These are phyloP conservation scores for Benincasa hispida DNA, from an alignment of 306 rosid genomes.

Conservation along the genomic window DNA sequence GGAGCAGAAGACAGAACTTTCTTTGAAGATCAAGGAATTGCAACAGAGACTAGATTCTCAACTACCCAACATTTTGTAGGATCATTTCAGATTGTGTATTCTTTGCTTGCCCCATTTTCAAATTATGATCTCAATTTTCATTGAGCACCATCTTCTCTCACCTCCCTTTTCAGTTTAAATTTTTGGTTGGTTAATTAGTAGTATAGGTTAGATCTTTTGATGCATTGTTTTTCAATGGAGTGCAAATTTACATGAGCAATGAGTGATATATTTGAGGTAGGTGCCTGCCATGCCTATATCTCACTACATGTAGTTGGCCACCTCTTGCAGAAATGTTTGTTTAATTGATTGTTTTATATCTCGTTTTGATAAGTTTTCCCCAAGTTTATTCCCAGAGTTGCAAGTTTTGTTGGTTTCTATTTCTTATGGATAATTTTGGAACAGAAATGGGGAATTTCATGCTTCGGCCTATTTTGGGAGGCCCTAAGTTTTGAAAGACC, in stretches of 20 bases:
- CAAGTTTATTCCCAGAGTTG: not conserved
- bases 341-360: not conserved
- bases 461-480: no score
- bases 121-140: slow-evolving; percentile 15
- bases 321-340: not conserved
- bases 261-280: slow-evolving; percentile 1
- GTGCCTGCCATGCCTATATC: not conserved
- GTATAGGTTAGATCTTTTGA: slow-evolving; percentile 19
- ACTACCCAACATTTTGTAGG: slow-evolving; percentile 86
- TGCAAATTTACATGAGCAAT: not conserved
- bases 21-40: slow-evolving; percentile 62
- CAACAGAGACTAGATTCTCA: slow-evolving; percentile 86
- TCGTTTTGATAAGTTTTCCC: not conserved
- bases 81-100: slow-evolving; percentile 43
- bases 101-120: slow-evolving; percentile 22
- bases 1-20: slow-evolving; percentile 76
- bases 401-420: not conserved
- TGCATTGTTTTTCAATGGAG: slow-evolving; percentile 14
- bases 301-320: not conserved
- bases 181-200: not conserved
- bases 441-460: no score
- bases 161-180: slow-evolving; percentile 17
- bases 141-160: slow-evolving; percentile 19
- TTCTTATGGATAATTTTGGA: not conserved
- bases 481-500: no score